Evolutionary conservation across 2,329 filamentous ascomycete species (phyloP).

Genomic region (Hirsutella rhossiliensis): DNA sequence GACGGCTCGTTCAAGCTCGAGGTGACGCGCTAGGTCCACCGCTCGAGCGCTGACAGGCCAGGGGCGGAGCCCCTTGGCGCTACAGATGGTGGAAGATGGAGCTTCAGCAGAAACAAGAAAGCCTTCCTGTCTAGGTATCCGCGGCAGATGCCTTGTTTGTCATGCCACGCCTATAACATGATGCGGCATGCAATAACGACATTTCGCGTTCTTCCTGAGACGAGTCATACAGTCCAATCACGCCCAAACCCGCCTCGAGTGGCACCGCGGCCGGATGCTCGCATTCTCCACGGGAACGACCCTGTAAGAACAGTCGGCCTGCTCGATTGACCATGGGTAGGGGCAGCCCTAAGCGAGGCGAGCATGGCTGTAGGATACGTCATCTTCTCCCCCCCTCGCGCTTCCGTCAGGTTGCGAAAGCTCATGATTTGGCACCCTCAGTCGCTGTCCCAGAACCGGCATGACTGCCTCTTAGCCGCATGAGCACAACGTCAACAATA

Average conservation of each 20-base stretch:
- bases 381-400: neutral
- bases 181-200: too few species aligned
- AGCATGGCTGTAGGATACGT: neutral
- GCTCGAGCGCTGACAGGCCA: neutral
- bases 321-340: too few species aligned
- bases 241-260: too few species aligned
- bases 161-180: too few species aligned
- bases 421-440: neutral
- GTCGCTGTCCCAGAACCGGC: neutral
- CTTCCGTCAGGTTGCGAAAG: neutral
- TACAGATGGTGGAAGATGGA: neutral
- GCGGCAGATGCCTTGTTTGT: neutral
- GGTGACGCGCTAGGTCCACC: too few species aligned
- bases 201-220: too few species aligned
- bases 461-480: slow-evolving; percentile 10
- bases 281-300: too few species aligned
- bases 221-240: too few species aligned
- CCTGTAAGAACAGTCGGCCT: too few species aligned
- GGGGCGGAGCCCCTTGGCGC: neutral
- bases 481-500: slow-evolving; percentile 55
- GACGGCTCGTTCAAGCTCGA: too few species aligned
- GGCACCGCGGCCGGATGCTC: too few species aligned
- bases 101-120: neutral
- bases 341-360: neutral
- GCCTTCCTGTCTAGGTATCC: neutral